A percentile compares a stretch with the other conserved stretches of the same genome.
These are phyloP conservation scores for Apophysomyces trapeziformis DNA, from an alignment of 371 early-diverging fungal genomes.

Conservation along the genomic window DNA sequence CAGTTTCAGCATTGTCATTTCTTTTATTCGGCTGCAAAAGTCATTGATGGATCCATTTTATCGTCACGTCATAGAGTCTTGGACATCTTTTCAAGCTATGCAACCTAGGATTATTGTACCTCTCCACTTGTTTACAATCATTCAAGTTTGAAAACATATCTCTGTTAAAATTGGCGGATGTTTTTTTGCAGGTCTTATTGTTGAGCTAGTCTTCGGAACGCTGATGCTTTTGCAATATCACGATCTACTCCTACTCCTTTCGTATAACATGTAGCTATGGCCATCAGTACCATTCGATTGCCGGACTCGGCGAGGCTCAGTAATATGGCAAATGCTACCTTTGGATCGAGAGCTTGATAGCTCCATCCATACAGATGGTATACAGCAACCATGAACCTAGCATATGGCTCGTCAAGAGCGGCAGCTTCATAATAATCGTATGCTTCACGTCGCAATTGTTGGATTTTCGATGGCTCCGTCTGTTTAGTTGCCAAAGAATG, in stretches of 20 bases:
- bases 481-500: conserved; percentile 16
- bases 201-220: background rate
- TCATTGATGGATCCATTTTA: too few relatives aligned
- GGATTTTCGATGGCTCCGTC: background rate
- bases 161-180: too few relatives aligned
- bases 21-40: too few relatives aligned
- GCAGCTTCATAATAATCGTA: conserved; percentile 18
- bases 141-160: too few relatives aligned
- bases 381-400: conserved; percentile 30
- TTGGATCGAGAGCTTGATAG: conserved; percentile 12
- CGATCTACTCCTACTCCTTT: conserved; percentile 23
- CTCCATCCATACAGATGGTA: conserved; percentile 34
- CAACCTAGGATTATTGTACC: too few relatives aligned
- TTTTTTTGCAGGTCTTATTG: too few relatives aligned
- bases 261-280: conserved; percentile 31
- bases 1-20: too few relatives aligned
- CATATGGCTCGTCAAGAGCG: conserved; percentile 7
- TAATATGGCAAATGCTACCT: conserved; percentile 18
- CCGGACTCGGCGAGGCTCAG: conserved; percentile 20
- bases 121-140: too few relatives aligned
- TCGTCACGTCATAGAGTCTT: too few relatives aligned
- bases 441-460: conserved; percentile 18
- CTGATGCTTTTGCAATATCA: conserved; percentile 18
- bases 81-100: too few relatives aligned
- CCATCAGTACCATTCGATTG: conserved; percentile 14